Base-by-base conservation (phyloP, 805 yeast species). In the Wickerhamomyces pijperi region DNA sequence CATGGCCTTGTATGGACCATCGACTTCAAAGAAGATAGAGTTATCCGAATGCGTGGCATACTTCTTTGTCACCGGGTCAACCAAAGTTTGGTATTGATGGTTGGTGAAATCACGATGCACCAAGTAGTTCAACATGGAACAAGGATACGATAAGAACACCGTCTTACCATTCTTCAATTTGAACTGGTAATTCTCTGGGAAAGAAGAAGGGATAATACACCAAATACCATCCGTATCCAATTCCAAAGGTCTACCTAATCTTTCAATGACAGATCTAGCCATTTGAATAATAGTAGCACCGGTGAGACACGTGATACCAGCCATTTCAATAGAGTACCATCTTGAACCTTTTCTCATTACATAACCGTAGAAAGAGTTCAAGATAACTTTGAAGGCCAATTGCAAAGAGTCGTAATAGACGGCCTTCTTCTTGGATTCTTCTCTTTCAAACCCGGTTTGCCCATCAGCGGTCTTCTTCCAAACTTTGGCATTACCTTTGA, bases 261-360 rank as follows among this genome's bases (percentile, higher is more conserved):
- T 67, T 56, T 90, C 97, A 13, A 92, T 96, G 42, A 92, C 64
- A 1, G 82, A 64, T 45, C 97, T 70, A 0, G 99, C 99, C 92
- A 90, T 83, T 61, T 94, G 97, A 65, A 92, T 92, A 50, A 92
- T 92, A 0, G 95, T 86, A 1, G 98, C 96, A 39, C 99, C 99
- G 0, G 98, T 92, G 36, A 88, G 68, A 70, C 98, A 94, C 0
- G 99, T 92, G 16, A 92, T 92, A 46, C 99, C 99, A 0, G 98
- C 99, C 98, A 94, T 92, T 59, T 92, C 98, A 92, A 92, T 87
- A 0, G 98, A 92, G 53, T 88, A 92, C 99, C 99, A 92, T 43
- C 99, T 72, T 0, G 98, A 92, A 32, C 98, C 99, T 53, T 92
- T 92, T 61, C 99, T 75, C 98, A 92, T 92, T 13, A 92, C 98